A percentile compares a stretch with the other conserved stretches of the same genome.
phyloP scores from a whole-genome alignment of 495 filamentous ascomycete genomes.

The Sporormia fimetaria region DNA sequence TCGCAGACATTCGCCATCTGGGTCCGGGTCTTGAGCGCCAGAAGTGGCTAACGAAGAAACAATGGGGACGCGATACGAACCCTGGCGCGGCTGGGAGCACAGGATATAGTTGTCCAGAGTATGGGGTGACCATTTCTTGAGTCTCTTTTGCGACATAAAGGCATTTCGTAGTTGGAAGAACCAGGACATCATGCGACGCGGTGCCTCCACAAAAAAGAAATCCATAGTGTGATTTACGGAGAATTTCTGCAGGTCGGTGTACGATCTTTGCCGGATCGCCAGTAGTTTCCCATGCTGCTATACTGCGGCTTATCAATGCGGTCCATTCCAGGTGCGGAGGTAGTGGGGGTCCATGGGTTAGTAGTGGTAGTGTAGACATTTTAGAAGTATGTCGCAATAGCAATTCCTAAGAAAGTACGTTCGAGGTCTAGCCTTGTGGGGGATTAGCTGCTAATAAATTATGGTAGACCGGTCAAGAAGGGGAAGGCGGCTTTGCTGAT shows the following conservation, averaged over 20 bases:
- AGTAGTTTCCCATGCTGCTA: constrained; percentile 10
- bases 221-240: constrained; percentile 12
- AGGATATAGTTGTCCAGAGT: constrained; percentile 13
- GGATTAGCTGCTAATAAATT: too few relatives aligned
- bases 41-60: constrained; percentile 20
- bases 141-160: constrained; percentile 17
- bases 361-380: too few relatives aligned
- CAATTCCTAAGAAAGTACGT: too few relatives aligned
- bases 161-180: constrained; percentile 17
- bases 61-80: constrained; percentile 9
- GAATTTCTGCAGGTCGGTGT: constrained; percentile 1
- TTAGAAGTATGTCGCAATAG: too few relatives aligned
- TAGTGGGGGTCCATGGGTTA: too few relatives aligned
- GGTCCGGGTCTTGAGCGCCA: constrained; percentile 13
- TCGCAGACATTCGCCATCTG: constrained; percentile 12
- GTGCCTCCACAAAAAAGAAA: constrained; percentile 7
- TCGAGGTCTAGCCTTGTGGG: too few relatives aligned
- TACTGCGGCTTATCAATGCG: constrained; percentile 13
- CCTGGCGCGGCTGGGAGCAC: constrained; percentile 8
- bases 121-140: constrained; percentile 14
- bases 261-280: constrained; percentile 2
- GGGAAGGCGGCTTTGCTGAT: too few relatives aligned
- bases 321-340: constrained; percentile 10
- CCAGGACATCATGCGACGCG: constrained; percentile 8
- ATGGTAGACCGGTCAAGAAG: too few relatives aligned